A percentile compares a stretch with the other conserved stretches of the same genome.
phyloP scores from a whole-genome alignment of 148 eudicot genomes.

The Amaranthus cruentus region DNA sequence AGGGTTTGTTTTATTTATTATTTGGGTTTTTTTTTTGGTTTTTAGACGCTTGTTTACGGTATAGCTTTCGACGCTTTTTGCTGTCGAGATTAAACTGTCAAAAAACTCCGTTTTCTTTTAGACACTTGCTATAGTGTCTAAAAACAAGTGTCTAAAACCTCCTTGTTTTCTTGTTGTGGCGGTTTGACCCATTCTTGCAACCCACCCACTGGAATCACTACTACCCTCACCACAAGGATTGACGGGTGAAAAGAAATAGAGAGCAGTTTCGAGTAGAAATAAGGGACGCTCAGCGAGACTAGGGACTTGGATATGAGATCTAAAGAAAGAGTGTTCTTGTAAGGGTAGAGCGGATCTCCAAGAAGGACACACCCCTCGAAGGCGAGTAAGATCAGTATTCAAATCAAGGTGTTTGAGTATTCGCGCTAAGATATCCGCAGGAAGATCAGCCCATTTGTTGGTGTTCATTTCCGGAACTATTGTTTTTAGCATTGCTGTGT shows the following conservation, averaged over 20 bases:
- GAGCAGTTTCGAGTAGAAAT: neutral
- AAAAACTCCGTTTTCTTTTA: too few relatives aligned
- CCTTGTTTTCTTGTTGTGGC: too few relatives aligned
- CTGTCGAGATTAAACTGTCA: too few relatives aligned
- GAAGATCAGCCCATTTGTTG: constrained; percentile 12
- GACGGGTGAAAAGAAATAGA: neutral
- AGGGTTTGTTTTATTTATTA: too few relatives aligned
- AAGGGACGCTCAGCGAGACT: neutral
- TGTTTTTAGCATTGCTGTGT: neutral
- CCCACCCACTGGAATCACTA: neutral
- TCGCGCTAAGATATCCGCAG: neutral
- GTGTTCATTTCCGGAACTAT: neutral
- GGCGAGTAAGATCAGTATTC: neutral
- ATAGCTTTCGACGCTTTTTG: too few relatives aligned
- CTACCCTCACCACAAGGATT: neutral
- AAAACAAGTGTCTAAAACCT: too few relatives aligned
- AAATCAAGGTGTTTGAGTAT: constrained; percentile 3
- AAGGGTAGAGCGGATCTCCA: constrained; percentile 8
- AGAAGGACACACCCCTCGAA: constrained; percentile 6
- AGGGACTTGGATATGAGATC: neutral
- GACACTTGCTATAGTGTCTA: too few relatives aligned
- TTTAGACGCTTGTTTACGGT: too few relatives aligned
- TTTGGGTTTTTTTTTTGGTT: too few relatives aligned
- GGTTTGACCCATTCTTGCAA: neutral
- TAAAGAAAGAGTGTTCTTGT: neutral